Percentiles rank a stretch among this genome's conserved stretches.
Evolutionary conservation across 176 grass and related monocot species (phyloP).

Genomic region (Rhynchospora tenuis): DNA sequence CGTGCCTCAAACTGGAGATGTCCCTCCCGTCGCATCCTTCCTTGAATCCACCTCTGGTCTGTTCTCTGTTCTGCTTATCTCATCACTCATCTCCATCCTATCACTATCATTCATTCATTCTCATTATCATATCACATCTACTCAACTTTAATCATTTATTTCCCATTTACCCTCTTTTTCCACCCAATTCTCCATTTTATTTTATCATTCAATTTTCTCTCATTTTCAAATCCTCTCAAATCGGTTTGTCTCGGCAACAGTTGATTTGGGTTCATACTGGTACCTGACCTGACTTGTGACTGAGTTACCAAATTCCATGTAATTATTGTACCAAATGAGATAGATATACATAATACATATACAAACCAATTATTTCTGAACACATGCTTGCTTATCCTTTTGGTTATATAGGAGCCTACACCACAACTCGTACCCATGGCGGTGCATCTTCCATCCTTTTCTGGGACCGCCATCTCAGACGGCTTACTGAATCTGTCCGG

Average conservation of each 20-base stretch:
- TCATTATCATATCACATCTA: too few species aligned
- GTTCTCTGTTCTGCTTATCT: not conserved
- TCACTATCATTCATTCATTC: too few species aligned
- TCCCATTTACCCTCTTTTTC: not conserved
- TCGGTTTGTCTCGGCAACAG: too few species aligned
- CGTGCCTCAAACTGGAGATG: constrained; percentile 21
- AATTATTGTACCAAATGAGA: not conserved
- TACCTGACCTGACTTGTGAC: not conserved
- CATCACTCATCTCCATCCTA: not conserved
- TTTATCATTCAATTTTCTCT: too few species aligned
- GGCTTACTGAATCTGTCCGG: constrained; percentile 47
- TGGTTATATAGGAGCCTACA: constrained; percentile 47
- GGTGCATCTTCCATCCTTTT: constrained; percentile 40
- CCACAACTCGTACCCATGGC: constrained; percentile 55
- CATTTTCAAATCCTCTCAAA: too few species aligned
- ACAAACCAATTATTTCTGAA: not conserved
- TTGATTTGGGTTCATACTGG: too few species aligned
- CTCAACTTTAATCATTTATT: too few species aligned
- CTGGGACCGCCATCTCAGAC: constrained; percentile 71
- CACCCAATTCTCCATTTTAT: too few species aligned
- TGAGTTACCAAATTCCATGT: not conserved
- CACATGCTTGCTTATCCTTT: not conserved
- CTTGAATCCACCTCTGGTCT: constrained; percentile 53
- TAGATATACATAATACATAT: too few species aligned
- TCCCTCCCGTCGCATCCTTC: constrained; percentile 52